Percentiles rank a stretch among this genome's conserved stretches.
Evolutionary conservation across 2,329 filamentous ascomycete species (phyloP).

Genomic region (Teratosphaeria epicoccoides): DNA sequence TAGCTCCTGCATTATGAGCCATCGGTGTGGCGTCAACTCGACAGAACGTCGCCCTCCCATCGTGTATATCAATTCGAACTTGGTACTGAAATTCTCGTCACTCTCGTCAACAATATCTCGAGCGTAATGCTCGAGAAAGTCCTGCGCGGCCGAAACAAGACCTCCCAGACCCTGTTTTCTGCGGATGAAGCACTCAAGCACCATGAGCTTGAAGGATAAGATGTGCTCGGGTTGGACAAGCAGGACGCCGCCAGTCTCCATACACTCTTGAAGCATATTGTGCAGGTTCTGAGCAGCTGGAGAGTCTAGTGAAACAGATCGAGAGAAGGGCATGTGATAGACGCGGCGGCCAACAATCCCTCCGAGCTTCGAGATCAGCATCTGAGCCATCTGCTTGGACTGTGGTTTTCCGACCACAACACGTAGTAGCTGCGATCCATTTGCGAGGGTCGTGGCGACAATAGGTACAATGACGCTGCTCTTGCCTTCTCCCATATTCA

Average conservation of each 20-base stretch:
- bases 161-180: constrained; percentile 31
- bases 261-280: constrained; percentile 33
- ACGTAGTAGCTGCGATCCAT: constrained; percentile 38
- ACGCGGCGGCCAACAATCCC: constrained; percentile 44
- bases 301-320: constrained; percentile 33
- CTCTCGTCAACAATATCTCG: constrained; percentile 57
- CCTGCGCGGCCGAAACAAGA: constrained; percentile 42
- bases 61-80: constrained; percentile 37
- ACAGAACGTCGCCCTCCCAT: constrained; percentile 31
- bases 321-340: constrained; percentile 48
- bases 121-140: constrained; percentile 38
- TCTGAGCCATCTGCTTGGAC: constrained; percentile 47
- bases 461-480: constrained; percentile 60
- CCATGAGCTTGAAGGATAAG: constrained; percentile 54
- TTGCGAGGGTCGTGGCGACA: constrained; percentile 37
- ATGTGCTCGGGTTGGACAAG: constrained; percentile 53
- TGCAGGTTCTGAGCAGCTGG: constrained; percentile 25
- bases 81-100: constrained; percentile 32
- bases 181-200: constrained; percentile 46
- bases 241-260: constrained; percentile 41
- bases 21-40: constrained; percentile 32
- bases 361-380: constrained; percentile 46
- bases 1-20: constrained; percentile 28
- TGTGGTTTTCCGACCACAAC: constrained; percentile 48
- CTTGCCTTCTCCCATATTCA: constrained; percentile 66